Evolutionary conservation across 2,329 filamentous ascomycete genomes (phyloP).

Genomic region (Colletotrichum sp.): DNA sequence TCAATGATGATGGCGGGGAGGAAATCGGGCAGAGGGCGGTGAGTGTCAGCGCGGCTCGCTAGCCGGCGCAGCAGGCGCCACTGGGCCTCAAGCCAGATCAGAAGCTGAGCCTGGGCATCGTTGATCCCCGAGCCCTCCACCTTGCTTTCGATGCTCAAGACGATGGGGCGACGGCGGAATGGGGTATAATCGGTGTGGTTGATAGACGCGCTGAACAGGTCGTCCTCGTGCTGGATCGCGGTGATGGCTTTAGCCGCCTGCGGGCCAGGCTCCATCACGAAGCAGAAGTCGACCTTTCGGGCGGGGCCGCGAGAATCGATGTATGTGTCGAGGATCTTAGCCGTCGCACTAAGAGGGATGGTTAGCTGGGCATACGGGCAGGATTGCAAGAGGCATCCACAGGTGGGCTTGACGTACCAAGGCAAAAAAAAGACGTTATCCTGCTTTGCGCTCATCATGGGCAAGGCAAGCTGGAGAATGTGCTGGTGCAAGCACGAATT

Average conservation of each 20-base stretch:
- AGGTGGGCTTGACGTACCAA: neutral
- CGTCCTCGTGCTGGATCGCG: neutral
- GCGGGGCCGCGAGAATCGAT: neutral
- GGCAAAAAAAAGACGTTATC: neutral
- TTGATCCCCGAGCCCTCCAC: neutral
- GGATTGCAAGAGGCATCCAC: neutral
- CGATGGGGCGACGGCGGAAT: neutral
- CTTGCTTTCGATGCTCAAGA: neutral
- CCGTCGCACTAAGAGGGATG: neutral
- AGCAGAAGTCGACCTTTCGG: neutral
- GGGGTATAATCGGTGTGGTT: neutral
- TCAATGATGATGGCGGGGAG: neutral
- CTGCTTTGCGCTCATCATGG: neutral
- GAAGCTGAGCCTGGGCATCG: neutral
- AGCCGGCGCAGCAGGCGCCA: neutral
- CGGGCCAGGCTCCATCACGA: neutral
- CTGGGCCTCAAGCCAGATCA: neutral
- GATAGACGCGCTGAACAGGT: neutral
- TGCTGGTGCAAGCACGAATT: neutral
- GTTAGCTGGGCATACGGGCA: neutral
- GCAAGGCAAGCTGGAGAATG: neutral
- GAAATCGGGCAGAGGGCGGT: neutral
- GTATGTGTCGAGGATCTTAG: neutral
- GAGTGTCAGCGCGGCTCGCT: neutral
- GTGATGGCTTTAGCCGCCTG: neutral